Percentiles rank a stretch among this genome's conserved stretches.
Evolutionary conservation across 1,139 yeast genomes (phyloP).

Genomic region (Candida sp.): DNA sequence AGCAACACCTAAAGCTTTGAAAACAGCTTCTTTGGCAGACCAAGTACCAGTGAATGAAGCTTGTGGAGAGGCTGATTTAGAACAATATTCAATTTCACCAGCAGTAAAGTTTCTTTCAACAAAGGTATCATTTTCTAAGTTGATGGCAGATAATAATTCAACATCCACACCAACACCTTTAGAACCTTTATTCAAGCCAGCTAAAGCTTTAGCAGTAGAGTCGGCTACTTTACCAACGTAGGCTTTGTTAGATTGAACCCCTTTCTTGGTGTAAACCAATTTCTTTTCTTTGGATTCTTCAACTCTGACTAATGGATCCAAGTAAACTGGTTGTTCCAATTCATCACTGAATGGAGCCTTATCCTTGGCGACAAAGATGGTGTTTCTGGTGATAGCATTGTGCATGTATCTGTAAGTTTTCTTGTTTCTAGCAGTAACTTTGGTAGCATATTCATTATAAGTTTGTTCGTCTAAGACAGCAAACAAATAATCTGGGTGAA

Average conservation of each 20-base stretch:
- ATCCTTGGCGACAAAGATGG: constrained; percentile 91
- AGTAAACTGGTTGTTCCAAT: constrained; percentile 84
- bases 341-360: constrained; percentile 90
- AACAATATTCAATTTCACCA: constrained; percentile 77
- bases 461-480: constrained; percentile 72
- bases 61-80: constrained; percentile 67
- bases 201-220: constrained; percentile 48
- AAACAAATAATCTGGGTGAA: constrained; percentile 91
- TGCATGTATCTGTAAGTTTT: constrained; percentile 95
- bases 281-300: constrained; percentile 49
- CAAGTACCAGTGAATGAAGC: constrained; percentile 97
- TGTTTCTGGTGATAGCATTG: constrained; percentile 87
- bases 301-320: constrained; percentile 94
- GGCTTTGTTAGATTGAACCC: constrained; percentile 28
- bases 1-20: constrained; percentile 88
- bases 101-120: constrained; percentile 88
- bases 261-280: constrained; percentile 45
- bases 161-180: constrained; percentile 97
- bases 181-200: constrained; percentile 44
- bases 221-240: constrained; percentile 36
- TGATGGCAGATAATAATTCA: constrained; percentile 78
- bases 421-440: constrained; percentile 81
- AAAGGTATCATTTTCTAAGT: constrained; percentile 83
- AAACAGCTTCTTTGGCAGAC: constrained; percentile 99
- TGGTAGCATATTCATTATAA: constrained; percentile 65